phyloP scores from a whole-genome alignment of 2,329 filamentous ascomycete species.

The Pseudogymnoascus sp. region DNA sequence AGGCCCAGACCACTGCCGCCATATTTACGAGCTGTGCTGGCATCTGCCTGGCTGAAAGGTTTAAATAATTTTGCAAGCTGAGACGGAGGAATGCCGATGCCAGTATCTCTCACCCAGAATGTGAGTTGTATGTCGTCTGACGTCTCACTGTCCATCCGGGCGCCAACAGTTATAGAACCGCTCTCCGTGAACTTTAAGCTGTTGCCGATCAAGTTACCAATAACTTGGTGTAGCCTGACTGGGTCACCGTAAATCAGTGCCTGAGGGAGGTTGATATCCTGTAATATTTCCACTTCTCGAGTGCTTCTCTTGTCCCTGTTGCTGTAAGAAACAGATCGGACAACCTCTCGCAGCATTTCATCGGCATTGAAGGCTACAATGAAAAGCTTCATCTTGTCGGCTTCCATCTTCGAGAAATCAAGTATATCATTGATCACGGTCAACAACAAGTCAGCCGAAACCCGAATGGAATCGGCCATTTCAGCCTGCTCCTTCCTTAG shows the following conservation, averaged over 20 bases:
- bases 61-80: slow-evolving; percentile 81
- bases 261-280: slow-evolving; percentile 61
- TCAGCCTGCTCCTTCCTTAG: slow-evolving; percentile 72
- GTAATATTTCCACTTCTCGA: slow-evolving; percentile 56
- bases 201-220: slow-evolving; percentile 83
- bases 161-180: slow-evolving; percentile 77
- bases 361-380: slow-evolving; percentile 60
- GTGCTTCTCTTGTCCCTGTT: slow-evolving; percentile 56
- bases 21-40: slow-evolving; percentile 82
- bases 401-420: slow-evolving; percentile 91
- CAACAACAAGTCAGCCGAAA: slow-evolving; percentile 77
- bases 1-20: slow-evolving; percentile 85
- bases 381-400: slow-evolving; percentile 77
- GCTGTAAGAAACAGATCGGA: slow-evolving; percentile 59
- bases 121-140: slow-evolving; percentile 65
- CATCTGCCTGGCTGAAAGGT: slow-evolving; percentile 88
- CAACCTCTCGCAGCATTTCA: slow-evolving; percentile 58
- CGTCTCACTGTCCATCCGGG: slow-evolving; percentile 64
- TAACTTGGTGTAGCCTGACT: slow-evolving; percentile 58
- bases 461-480: slow-evolving; percentile 79
- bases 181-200: slow-evolving; percentile 89
- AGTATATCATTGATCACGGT: slow-evolving; percentile 96
- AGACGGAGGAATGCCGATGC: slow-evolving; percentile 80
- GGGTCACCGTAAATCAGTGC: slow-evolving; percentile 64
- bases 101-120: slow-evolving; percentile 83